A percentile compares a stretch with the other conserved stretches of the same genome.
Conservation (phyloP, 805 yeast genomes). For the Lachancea sp. region DNA sequence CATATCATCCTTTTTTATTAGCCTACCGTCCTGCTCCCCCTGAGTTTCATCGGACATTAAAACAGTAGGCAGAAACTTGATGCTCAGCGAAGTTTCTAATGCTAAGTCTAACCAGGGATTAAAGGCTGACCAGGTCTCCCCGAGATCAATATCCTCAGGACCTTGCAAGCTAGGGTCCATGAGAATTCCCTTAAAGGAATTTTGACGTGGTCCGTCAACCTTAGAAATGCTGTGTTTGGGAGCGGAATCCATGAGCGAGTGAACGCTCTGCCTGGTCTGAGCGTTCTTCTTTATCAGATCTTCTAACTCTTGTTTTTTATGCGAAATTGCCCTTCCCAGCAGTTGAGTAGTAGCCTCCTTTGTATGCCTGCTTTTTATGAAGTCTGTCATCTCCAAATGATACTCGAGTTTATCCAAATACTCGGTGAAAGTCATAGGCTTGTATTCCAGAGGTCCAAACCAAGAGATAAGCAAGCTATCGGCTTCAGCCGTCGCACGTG, state of each 20-base stretch:
- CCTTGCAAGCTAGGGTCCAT: conserved; percentile 16
- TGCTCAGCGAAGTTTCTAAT: conserved; percentile 32
- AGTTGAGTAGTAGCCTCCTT: conserved; percentile 16
- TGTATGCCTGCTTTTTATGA: conserved; percentile 21
- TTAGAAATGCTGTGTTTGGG: conserved; percentile 14
- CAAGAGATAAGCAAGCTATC: conserved; percentile 45
- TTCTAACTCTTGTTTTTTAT: conserved; percentile 15
- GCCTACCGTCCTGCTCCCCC: neutral
- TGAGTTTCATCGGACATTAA: conserved; percentile 11
- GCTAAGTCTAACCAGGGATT: conserved; percentile 35
- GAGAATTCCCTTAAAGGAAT: conserved; percentile 18
- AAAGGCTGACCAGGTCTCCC: conserved; percentile 29
- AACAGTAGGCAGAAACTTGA: conserved; percentile 32
- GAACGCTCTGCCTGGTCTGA: conserved; percentile 14
- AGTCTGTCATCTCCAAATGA: conserved; percentile 26
- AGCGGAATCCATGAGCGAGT: conserved; percentile 13
- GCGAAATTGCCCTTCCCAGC: conserved; percentile 15
- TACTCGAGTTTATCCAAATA: conserved; percentile 32
- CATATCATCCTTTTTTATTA: neutral
- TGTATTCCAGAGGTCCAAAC: conserved; percentile 59
- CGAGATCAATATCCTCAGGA: conserved; percentile 24
- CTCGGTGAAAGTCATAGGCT: conserved; percentile 44
- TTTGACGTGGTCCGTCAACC: conserved; percentile 5
- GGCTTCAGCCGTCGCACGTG: conserved; percentile 43
- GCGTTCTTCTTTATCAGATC: conserved; percentile 15